A percentile compares a stretch with the other conserved stretches of the same genome.
phyloP scores from a whole-genome alignment of 768 basidiomycete species.

The Phlegmacium glaucopus region DNA sequence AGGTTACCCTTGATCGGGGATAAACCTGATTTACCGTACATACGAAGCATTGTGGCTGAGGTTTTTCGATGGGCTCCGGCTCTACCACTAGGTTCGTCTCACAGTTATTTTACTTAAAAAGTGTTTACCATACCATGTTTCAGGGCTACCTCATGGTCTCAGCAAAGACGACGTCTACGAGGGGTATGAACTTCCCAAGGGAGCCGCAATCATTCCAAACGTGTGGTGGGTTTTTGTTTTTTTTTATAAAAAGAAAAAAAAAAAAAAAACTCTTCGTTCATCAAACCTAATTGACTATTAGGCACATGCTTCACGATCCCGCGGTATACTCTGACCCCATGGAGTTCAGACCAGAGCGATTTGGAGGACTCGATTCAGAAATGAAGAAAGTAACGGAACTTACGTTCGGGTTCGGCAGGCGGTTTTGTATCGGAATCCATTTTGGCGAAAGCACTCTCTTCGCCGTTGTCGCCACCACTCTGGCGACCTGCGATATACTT shows the following conservation, averaged over 20 bases:
- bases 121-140: not conserved
- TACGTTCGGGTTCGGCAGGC: slow-evolving; percentile 40
- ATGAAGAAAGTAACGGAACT: slow-evolving; percentile 33
- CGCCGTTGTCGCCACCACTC: slow-evolving; percentile 25
- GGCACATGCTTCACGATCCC: slow-evolving; percentile 56
- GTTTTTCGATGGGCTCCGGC: slow-evolving; percentile 43
- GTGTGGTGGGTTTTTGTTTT: slow-evolving; percentile 39
- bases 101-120: not conserved
- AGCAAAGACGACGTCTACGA: slow-evolving; percentile 20
- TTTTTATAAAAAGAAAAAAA: too few species aligned
- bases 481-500: slow-evolving; percentile 31
- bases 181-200: slow-evolving; percentile 31
- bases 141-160: slow-evolving; percentile 19
- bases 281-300: slow-evolving; percentile 4
- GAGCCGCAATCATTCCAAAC: slow-evolving; percentile 47
- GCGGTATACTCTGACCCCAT: slow-evolving; percentile 49
- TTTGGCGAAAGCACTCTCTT: slow-evolving; percentile 29
- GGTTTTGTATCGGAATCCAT: slow-evolving; percentile 41
- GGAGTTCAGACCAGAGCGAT: slow-evolving; percentile 58
- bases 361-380: slow-evolving; percentile 34
- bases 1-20: slow-evolving; percentile 40
- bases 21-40: slow-evolving; percentile 43
- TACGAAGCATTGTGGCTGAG: slow-evolving; percentile 44
- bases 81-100: slow-evolving; percentile 35
- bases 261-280: too few species aligned